Base-by-base conservation (phyloP, 441 rosid species). In the Adansonia rubrostipa region DNA sequence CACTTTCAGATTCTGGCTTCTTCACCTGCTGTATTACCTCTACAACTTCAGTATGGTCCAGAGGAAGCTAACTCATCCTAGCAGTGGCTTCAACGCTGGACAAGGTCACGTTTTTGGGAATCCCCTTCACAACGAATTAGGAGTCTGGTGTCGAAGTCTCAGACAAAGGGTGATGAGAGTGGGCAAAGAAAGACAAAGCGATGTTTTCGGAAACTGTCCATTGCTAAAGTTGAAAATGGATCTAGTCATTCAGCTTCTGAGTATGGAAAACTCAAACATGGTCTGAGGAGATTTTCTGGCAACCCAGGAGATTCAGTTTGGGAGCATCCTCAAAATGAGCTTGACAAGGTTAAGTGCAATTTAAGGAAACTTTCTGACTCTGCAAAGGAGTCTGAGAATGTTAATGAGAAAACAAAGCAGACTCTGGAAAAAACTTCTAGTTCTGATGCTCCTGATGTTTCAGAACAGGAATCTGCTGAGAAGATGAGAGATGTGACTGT, bases 31-130 rank as follows among this genome's bases (percentile, higher is more conserved):
- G 76, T 78, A 60, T 66, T 60, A 69, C 92, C 93, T 74, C 87
- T 91, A 65, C 79, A 51, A 80, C 83, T 90, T 63, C 88, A 85
- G 40, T 89, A 86, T 78, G 85, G 77, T 77, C 77, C 79, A 14
- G 90, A 85, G 76, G 94, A 92, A 57, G 88, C 91, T 65, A 92
- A 93, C 84, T 90, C 91, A 15, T 81, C 89, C 33, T 71, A 67
- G 83, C 85, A 81, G 71, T 96, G 99, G 99, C 86, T 93, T 68
- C 88, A 81, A 77, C 92, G 96, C 71, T 96, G 99, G 98, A 87
- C 95, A 48, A 84, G 50, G 3, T 86, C 88, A 79, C 86, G 36
- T 60, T 88, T 89, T 78, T 92, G 93, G 98, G 87, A 81, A 77
- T 83, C 86, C 58, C 79, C 78, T 82, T 79, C 88, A n/a, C 83